phyloP scores from a whole-genome alignment of 148 eudicot species.

The Amaranthus palmeri region DNA sequence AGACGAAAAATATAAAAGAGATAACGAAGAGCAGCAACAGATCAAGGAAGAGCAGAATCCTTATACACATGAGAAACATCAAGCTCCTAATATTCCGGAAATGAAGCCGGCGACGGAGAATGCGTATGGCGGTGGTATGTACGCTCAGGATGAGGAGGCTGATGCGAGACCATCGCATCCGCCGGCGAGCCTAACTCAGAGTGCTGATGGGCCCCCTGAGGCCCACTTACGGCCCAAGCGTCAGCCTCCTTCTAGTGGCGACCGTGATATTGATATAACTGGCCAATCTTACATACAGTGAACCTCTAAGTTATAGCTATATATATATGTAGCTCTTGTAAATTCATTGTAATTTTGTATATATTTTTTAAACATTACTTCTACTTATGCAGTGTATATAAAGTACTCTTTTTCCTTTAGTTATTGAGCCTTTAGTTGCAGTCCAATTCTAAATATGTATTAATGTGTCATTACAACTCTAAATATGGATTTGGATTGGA shows the following conservation, averaged over 20 bases:
- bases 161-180: conserved; percentile 16
- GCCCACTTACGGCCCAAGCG: conserved; percentile 35
- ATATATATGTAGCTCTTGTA: no score
- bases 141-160: conserved; percentile 30
- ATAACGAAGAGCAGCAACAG: not conserved
- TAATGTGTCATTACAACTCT: no score
- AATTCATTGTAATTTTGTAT: no score
- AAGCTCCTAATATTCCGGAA: conserved; percentile 30
- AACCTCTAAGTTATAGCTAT: not conserved
- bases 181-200: conserved; percentile 66
- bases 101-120: conserved; percentile 53
- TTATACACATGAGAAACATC: conserved; percentile 12
- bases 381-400: no score
- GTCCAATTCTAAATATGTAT: no score
- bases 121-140: conserved; percentile 87
- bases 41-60: not conserved
- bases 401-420: no score
- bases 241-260: conserved; percentile 60
- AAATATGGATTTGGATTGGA: no score
- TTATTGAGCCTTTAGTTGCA: no score
- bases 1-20: not conserved
- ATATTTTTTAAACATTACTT: no score
- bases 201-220: conserved; percentile 68
- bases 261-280: conserved; percentile 64
- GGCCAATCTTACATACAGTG: conserved; percentile 76